A percentile compares a stretch with the other conserved stretches of the same genome.
These are phyloP conservation scores for Voacanga thouarsii DNA, from an alignment of 257 asterid genomes.

Conservation along the genomic window DNA sequence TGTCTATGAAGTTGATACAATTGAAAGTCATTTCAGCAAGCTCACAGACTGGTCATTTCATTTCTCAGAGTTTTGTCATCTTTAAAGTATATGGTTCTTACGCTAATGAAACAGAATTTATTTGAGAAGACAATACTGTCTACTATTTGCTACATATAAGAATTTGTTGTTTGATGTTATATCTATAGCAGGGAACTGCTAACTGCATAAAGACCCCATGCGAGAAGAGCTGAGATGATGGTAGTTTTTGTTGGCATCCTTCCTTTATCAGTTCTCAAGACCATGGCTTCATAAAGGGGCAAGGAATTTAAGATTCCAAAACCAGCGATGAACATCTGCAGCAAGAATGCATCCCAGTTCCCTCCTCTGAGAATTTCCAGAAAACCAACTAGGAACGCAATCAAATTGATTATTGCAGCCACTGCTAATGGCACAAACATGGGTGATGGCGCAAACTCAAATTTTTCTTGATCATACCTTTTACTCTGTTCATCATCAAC, in stretches of 20 bases:
- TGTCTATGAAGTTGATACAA: too few relatives aligned
- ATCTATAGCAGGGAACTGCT: background rate
- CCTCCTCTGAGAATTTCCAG: constrained; percentile 6
- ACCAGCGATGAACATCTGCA: constrained; percentile 44
- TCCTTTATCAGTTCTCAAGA: constrained; percentile 52
- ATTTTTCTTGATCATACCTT: constrained; percentile 50
- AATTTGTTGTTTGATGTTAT: background rate
- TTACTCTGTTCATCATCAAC: constrained; percentile 45
- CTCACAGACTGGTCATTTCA: background rate
- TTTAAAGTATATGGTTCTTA: background rate
- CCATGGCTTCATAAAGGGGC: constrained; percentile 60
- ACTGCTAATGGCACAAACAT: constrained; percentile 57
- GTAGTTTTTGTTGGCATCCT: constrained; percentile 48
- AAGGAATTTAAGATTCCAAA: constrained; percentile 56
- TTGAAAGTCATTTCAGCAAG: too few relatives aligned
- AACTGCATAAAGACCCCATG: constrained; percentile 4
- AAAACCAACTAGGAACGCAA: constrained; percentile 1
- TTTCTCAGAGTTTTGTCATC: background rate
- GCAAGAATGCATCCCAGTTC: constrained; percentile 26
- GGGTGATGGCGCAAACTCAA: constrained; percentile 67
- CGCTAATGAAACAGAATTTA: background rate
- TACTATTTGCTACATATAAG: background rate
- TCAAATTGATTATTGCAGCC: constrained; percentile 47
- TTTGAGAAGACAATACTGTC: background rate
- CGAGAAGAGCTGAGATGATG: constrained; percentile 27